phyloP scores from a whole-genome alignment of 2,329 filamentous ascomycete genomes.

The Pseudogymnoascus sp. region DNA sequence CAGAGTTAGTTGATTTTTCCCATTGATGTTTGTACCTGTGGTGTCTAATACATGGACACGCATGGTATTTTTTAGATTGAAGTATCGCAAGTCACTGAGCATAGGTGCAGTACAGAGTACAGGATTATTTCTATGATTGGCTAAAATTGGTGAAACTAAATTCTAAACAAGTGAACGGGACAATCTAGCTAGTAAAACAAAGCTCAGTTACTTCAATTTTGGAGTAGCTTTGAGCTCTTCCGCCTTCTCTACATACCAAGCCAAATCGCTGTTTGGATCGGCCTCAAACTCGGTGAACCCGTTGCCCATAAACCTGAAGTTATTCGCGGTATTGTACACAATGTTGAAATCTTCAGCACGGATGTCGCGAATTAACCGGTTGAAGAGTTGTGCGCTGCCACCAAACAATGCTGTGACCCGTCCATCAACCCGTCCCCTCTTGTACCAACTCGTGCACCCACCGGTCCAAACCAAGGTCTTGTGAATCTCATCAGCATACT shows the following conservation, averaged over 20 bases:
- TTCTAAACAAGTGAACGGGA: background rate
- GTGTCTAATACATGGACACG: background rate
- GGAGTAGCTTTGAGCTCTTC: background rate
- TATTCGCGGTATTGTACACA: constrained; percentile 37
- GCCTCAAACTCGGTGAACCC: constrained; percentile 33
- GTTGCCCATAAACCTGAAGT: constrained; percentile 43
- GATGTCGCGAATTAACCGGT: constrained; percentile 32
- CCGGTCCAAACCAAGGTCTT: constrained; percentile 35
- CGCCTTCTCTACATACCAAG: constrained; percentile 21
- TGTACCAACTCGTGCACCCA: constrained; percentile 42
- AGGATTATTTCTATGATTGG: background rate
- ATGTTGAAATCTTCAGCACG: constrained; percentile 43
- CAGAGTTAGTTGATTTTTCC: background rate
- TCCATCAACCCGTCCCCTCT: constrained; percentile 36
- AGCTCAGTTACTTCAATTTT: background rate
- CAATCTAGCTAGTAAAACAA: background rate
- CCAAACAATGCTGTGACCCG: constrained; percentile 40
- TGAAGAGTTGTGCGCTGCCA: constrained; percentile 35
- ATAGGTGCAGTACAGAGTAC: background rate
- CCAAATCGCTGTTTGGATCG: constrained; percentile 23
- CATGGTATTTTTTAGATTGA: background rate
- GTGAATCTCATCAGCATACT: constrained; percentile 37
- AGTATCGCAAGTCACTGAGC: background rate
- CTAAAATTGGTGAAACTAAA: background rate
- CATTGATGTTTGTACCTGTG: background rate